A percentile compares a stretch with the other conserved stretches of the same genome.
Evolutionary conservation across 805 yeast species (phyloP).

Genomic region (Wickerhamiella azymoides): DNA sequence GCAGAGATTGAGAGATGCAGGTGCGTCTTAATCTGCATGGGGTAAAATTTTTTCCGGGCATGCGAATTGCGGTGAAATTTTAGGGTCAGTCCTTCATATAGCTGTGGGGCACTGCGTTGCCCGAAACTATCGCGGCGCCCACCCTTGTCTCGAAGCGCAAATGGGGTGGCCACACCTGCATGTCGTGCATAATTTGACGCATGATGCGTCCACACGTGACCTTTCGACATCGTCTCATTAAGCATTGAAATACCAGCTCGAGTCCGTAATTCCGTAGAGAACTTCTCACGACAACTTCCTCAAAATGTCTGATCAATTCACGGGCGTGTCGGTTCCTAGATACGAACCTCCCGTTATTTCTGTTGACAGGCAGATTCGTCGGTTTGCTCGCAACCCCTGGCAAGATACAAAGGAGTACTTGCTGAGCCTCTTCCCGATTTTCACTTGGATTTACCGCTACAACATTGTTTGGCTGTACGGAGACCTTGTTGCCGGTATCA

Average conservation of each 20-base stretch:
- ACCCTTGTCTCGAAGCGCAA: too few species aligned
- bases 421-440: constrained; percentile 59
- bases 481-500: constrained; percentile 81
- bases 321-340: constrained; percentile 3
- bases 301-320: neutral
- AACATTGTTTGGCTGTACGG: constrained; percentile 65
- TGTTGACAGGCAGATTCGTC: constrained; percentile 12
- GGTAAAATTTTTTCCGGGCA: neutral
- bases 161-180: neutral
- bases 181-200: neutral
- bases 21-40: neutral
- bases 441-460: constrained; percentile 75
- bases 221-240: constrained; percentile 1
- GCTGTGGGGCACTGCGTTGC: too few species aligned
- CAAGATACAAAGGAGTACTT: constrained; percentile 33
- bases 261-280: neutral
- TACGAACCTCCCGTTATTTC: constrained; percentile 7
- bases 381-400: constrained; percentile 12
- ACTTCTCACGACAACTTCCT: neutral
- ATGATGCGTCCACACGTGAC: constrained; percentile 6
- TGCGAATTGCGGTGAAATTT: too few species aligned
- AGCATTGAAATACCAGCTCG: neutral
- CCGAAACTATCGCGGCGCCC: too few species aligned
- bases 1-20: neutral
- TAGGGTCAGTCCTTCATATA: neutral